Evolutionary conservation across 495 filamentous ascomycete genomes (phyloP), one percentile per base, ranked within the genome.

Genomic region (Neurospora intermedia): DNA sequence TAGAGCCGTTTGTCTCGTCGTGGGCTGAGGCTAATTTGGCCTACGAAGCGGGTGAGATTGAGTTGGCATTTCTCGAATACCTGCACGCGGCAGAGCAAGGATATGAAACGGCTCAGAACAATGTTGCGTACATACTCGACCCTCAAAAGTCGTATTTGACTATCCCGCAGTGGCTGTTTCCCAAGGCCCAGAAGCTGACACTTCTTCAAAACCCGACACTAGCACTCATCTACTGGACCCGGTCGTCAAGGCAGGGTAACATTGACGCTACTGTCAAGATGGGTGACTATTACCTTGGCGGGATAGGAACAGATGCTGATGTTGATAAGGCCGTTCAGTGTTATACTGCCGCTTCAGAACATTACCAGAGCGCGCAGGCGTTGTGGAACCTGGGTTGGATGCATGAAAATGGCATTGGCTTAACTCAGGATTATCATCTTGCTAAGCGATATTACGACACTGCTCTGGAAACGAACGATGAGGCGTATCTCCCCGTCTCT

Each of bases 321-420:
- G 83, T 89, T 9, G 93, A 97, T 74, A 98, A 97, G 81, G 96
- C 96, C 2, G 94, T 94, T 0, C 89, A 91, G 27, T 98, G 96
- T 82, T 99, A 98, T 75, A 90, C 92, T 71, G 92, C 91, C 10
- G 96, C 96, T 6, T 94, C 94, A 1, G 96, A 99, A 77, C 93
- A 89, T 69, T 88, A 93, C 77, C 92, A 93, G 77, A 96, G 93
- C 78, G 94, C 95, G 38, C 96, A 98, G 83, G 96, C 96, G 15
- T 90, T 97, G 72, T 99, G 93, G 88, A 98, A 99, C 76, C 85
- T 99, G 15, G 96, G 96, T 16, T 99, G 96, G 96, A 98, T 99
- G 93, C 94, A 99, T 81, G 96, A 99, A 82, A 98, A 98, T 78
- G 96, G 96, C 3, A 85, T 98, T 66, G 94, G 95, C 13, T 90